Conservation (phyloP, 257 asterid genomes). For the Henckelia pumila region DNA sequence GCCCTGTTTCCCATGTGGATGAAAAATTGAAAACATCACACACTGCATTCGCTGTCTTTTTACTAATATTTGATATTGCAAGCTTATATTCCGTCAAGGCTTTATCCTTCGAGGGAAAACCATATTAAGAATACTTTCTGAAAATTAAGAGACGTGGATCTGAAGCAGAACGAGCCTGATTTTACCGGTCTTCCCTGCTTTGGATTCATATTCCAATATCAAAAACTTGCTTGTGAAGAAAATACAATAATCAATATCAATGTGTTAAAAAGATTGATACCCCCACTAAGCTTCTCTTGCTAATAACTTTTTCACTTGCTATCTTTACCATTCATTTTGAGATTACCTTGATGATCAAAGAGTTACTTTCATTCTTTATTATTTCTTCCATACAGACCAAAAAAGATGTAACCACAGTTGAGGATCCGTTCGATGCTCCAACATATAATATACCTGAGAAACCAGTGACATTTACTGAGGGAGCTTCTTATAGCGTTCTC, state of each 20-base stretch:
- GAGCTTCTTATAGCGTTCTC: slow-evolving; percentile 53
- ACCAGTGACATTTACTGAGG: slow-evolving; percentile 63
- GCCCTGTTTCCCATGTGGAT: not conserved
- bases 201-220: not conserved
- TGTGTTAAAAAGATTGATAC: not conserved
- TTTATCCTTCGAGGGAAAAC: not conserved
- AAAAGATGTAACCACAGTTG: slow-evolving; percentile 48
- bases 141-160: not conserved
- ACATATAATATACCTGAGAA: slow-evolving; percentile 64
- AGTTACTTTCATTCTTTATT: slow-evolving; percentile 8
- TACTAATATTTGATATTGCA: not conserved
- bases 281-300: not conserved
- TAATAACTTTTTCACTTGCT: not conserved
- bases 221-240: not conserved
- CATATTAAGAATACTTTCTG: not conserved
- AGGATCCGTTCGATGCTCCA: slow-evolving; percentile 64
- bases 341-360: not conserved
- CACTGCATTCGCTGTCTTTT: not conserved
- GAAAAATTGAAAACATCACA: not conserved
- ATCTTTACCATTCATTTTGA: not conserved
- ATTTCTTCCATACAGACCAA: slow-evolving; percentile 30
- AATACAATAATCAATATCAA: too few relatives aligned
- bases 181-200: not conserved
- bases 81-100: not conserved
- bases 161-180: not conserved